These are phyloP conservation scores for Saprolegnia parasitica DNA, from an alignment of 352 stramenopile genomes.

Conservation along the genomic window DNA sequence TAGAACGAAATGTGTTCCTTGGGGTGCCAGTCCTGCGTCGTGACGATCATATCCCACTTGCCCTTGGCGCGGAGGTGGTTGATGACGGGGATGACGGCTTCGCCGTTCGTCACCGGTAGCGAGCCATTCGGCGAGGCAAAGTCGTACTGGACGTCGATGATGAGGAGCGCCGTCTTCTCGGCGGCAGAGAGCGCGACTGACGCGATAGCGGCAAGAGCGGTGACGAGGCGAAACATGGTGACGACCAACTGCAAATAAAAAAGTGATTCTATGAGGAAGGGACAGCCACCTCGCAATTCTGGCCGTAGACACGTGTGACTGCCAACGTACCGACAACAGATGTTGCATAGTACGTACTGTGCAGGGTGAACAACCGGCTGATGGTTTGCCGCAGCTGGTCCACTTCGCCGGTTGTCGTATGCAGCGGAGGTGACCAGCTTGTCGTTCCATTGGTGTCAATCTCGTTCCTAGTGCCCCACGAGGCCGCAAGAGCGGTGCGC, in stretches of 20 bases:
- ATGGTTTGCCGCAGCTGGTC: too few species aligned
- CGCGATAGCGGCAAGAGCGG: neutral
- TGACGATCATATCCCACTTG: slow-evolving; percentile 31
- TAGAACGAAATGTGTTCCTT: slow-evolving; percentile 32
- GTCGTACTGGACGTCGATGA: slow-evolving; percentile 34
- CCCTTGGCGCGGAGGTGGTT: slow-evolving; percentile 30
- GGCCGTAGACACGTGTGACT: neutral
- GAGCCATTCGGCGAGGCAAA: slow-evolving; percentile 28
- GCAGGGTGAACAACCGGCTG: too few species aligned
- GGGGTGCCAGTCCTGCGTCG: slow-evolving; percentile 33
- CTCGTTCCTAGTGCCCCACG: too few species aligned
- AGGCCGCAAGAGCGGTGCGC: too few species aligned
- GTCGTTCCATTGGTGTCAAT: too few species aligned
- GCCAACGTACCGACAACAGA: neutral
- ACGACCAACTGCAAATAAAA: neutral
- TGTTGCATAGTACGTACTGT: too few species aligned
- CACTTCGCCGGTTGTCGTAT: too few species aligned
- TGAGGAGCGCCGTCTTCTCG: slow-evolving; percentile 27
- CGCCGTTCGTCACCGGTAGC: slow-evolving; percentile 29
- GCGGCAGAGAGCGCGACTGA: neutral
- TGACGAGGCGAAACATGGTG: neutral
- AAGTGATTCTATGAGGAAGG: neutral
- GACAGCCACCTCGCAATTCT: too few species aligned
- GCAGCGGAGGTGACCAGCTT: too few species aligned
- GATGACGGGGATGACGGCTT: slow-evolving; percentile 31